Base-by-base conservation (phyloP, 208 protist genomes). In the Leishmania turanica region DNA sequence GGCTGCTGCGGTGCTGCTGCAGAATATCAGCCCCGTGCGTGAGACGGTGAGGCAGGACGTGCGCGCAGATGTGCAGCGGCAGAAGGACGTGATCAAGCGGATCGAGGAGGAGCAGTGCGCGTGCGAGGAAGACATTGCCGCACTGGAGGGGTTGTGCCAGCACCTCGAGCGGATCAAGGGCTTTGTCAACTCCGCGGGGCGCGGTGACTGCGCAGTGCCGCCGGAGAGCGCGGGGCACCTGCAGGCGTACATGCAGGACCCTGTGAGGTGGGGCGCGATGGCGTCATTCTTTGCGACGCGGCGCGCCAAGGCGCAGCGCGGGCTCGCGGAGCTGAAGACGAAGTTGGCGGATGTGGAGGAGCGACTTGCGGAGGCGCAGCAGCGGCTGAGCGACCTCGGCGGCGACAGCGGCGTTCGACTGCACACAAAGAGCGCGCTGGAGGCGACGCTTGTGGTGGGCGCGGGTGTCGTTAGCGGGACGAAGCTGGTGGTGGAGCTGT, bases 401-500 rank as follows among this genome's bases (percentile, higher is more conserved):
- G 82, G 78, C 1, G 78, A 81, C 73, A 40, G 49, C 47, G 82
- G 82, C n/a, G 71, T 86, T 64, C 82, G 77, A 17, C 53, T 64
- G 54, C 74, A 82, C 70, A 19, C 21, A n/a, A 80, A 81, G 70
- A 81, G 40, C 45, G 66, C 72, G 17, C 47, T 83, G 60, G 75
- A 83, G 66, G 83, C 75, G 68, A 81, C 77, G 54, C 77, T 86
- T 49, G 82, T 86, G 21, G 74, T 82, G 42, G 82, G 78, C 34
- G 64, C 80, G 8, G 42, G 47, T 5, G 78, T 86, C 31, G 60
- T 72, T 8, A 9, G 34, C 24, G 78, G 72, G 42, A 66, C 82
- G 34, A 68, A 79, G 73, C 58, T 93, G 77, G 51, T 75, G 60
- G 58, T 93, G 68, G 72, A 82, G 68, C 37, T 91, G 31, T 86